A percentile compares a stretch with the other conserved stretches of the same genome.
Evolutionary conservation across 192 early-diverging fungal genomes (phyloP).

Genomic region (Powellomyces hirtus): DNA sequence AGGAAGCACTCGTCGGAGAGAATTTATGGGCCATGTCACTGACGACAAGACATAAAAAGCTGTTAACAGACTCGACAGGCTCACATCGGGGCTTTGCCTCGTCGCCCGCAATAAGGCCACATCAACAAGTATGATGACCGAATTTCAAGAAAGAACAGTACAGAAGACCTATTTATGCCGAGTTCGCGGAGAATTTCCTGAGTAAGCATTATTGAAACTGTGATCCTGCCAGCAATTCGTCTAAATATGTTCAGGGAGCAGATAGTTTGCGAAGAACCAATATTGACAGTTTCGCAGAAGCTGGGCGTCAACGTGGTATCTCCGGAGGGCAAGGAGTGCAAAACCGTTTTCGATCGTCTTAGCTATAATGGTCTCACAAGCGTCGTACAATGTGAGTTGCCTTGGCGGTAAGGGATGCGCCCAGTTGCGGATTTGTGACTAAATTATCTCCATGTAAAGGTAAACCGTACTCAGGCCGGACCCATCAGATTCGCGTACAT

Average conservation of each 20-base stretch:
- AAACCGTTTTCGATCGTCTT: conserved; percentile 72
- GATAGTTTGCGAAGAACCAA: conserved; percentile 71
- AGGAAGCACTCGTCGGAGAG: too few relatives aligned
- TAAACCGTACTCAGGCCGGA: conserved; percentile 85
- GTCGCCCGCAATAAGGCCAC: conserved; percentile 56
- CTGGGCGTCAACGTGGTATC: conserved; percentile 86
- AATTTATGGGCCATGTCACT: too few relatives aligned
- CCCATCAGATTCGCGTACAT: conserved; percentile 97
- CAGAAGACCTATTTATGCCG: conserved; percentile 86
- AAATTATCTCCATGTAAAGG: conserved; percentile 19
- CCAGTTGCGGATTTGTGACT: too few relatives aligned
- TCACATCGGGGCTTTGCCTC: conserved; percentile 91
- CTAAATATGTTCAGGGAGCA: conserved; percentile 38
- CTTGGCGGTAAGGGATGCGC: too few relatives aligned
- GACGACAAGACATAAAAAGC: too few relatives aligned
- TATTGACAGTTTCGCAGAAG: conserved; percentile 80
- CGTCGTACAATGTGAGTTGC: conserved; percentile 66
- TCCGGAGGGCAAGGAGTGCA: conserved; percentile 71
- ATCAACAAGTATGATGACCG: conserved; percentile 61
- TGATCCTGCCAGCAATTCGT: background rate
- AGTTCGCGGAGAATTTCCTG: conserved; percentile 86
- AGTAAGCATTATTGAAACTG: conserved; percentile 39
- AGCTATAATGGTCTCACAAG: conserved; percentile 65
- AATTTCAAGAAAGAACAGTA: conserved; percentile 67
- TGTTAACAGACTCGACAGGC: conserved; percentile 86